Evolutionary conservation across 345 rosid genomes (phyloP), one percentile per base, ranked within the genome.

Genomic region (Turnera subulata): DNA sequence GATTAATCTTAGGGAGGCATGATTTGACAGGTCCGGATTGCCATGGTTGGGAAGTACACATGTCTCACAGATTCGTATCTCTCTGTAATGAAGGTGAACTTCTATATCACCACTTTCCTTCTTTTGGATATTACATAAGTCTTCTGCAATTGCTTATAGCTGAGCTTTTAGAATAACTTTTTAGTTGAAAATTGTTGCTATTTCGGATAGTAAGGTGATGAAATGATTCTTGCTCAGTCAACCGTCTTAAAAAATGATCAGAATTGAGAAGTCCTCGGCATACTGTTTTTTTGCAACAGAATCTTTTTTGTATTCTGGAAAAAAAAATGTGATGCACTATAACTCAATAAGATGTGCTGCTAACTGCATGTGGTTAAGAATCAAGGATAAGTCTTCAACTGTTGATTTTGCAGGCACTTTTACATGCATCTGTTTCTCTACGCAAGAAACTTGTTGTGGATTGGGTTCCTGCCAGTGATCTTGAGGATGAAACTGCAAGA

Each of bases 381-480:
- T 24, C 15, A 44, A 11, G 43, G 8, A 23, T 11, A 2, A 45
- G n/a, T 11, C 20, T 17, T n/a, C 13, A 4, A 12, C 56, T 22
- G 8, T 3, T n/a, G 17, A 14, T 33, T 53, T 56, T 48, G 55
- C 79, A 92, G 98, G 96, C 98, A 68, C 95, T 92, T 75, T 72
- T 92, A 61, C 98, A 92, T 78, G 95, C 98, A 17, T 89, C 88
- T 73, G 83, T 92, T 80, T 80, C 88, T 19, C 73, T 85, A 68
- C 79, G 84, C 67, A 63, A 73, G 73, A 89, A 89, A 78, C 98
- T 96, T 59, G 59, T 80, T 21, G 81, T 89, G 50, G 93, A 84
- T 52, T 92, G 96, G 98, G 86, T 92, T 77, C 86, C 97, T 64
- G 97, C 98, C 73, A 77, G 86, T 73, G 98, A 92, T 73, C 91